Conservation (phyloP, 345 rosid genomes). For the Murraya koenigii region DNA sequence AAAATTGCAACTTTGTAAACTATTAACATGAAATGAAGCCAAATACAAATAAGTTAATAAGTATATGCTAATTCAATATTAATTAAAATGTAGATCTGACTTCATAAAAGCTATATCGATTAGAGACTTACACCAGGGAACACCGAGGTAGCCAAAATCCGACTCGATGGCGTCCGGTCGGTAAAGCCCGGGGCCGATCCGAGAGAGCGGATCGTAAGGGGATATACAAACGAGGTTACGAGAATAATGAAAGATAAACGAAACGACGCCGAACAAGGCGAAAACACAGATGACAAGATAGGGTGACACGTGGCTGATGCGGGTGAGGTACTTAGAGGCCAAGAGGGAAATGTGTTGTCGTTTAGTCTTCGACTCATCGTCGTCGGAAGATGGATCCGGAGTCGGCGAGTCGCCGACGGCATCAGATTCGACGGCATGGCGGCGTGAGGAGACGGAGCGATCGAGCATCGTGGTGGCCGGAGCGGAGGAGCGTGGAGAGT, state of each 20-base stretch:
- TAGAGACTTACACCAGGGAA: conserved; percentile 94
- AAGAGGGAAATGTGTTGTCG: conserved; percentile 51
- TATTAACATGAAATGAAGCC: neutral
- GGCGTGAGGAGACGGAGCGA: conserved; percentile 58
- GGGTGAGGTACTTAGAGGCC: conserved; percentile 43
- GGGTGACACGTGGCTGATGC: conserved; percentile 49
- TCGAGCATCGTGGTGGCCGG: conserved; percentile 46
- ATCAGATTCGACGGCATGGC: conserved; percentile 21
- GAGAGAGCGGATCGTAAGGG: conserved; percentile 60
- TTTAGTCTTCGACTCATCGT: conserved; percentile 67
- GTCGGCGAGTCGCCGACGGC: conserved; percentile 20
- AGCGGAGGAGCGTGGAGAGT: conserved; percentile 34
- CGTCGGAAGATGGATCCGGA: conserved; percentile 3
- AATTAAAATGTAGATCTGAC: conserved; percentile 23
- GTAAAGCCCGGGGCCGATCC: conserved; percentile 67
- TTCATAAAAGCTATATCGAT: neutral
- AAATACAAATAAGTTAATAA: neutral
- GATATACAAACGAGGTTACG: conserved; percentile 73
- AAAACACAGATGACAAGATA: conserved; percentile 43
- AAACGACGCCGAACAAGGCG: conserved; percentile 18
- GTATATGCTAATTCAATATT: neutral
- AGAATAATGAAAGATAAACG: conserved; percentile 36
- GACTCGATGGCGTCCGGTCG: conserved; percentile 79
- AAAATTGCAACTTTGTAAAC: neutral
- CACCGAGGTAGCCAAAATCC: conserved; percentile 91